Percentiles rank a stretch among this genome's conserved stretches.
phyloP scores from a whole-genome alignment of 2,329 filamentous ascomycete species.

The Macrophomina tecta region DNA sequence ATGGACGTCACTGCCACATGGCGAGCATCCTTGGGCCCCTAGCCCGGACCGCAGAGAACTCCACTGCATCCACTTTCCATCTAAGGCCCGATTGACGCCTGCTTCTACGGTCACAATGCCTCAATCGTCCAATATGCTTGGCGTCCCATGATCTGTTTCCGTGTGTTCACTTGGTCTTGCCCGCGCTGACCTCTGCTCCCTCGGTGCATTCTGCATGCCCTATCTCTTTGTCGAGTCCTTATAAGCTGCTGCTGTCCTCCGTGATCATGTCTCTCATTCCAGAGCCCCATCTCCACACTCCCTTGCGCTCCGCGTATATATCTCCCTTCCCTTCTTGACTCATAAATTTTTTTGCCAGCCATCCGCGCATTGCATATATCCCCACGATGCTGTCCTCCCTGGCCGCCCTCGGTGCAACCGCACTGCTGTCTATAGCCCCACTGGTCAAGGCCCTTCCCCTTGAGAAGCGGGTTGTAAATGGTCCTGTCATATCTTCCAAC shows the following conservation, averaged over 20 bases:
- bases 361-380: neutral
- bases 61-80: conserved; percentile 8
- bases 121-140: conserved; percentile 15
- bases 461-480: conserved; percentile 20
- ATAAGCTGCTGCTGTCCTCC: conserved; percentile 21
- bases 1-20: conserved; percentile 27
- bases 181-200: conserved; percentile 11
- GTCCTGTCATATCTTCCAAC: conserved; percentile 34
- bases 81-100: conserved; percentile 20
- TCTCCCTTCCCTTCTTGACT: conserved; percentile 7
- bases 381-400: conserved; percentile 9
- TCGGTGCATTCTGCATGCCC: conserved; percentile 23
- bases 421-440: conserved; percentile 17
- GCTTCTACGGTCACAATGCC: conserved; percentile 26
- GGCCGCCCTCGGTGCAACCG: conserved; percentile 9
- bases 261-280: conserved; percentile 10
- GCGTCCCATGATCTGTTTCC: conserved; percentile 28
- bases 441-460: conserved; percentile 20
- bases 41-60: neutral
- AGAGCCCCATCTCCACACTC: neutral
- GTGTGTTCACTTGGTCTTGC: conserved; percentile 16
- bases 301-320: conserved; percentile 19
- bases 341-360: neutral
- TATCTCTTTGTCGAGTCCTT: conserved; percentile 16
- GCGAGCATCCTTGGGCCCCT: conserved; percentile 6